phyloP scores from a whole-genome alignment of 352 stramenopile genomes.

The Globisporangium camurandrum region DNA sequence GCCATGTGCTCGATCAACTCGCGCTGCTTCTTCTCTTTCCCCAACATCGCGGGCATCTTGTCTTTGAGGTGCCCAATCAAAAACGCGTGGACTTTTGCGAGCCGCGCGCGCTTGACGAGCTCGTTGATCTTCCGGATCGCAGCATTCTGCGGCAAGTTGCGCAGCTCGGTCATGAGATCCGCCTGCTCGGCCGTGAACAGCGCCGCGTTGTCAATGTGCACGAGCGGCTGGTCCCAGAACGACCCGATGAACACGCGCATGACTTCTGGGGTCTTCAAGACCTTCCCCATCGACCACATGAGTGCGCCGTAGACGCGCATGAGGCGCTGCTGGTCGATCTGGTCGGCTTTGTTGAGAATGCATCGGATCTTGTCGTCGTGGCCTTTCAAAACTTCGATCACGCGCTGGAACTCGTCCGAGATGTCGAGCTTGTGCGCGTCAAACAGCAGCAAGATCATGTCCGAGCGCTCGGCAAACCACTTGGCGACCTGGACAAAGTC shows the following conservation, averaged over 20 bases:
- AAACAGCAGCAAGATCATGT: constrained; percentile 99
- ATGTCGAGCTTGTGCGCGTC: constrained; percentile 99
- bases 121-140: constrained; percentile 93
- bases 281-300: constrained; percentile 98
- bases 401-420: constrained; percentile 97
- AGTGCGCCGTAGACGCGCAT: constrained; percentile 95
- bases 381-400: constrained; percentile 94
- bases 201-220: constrained; percentile 85
- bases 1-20: constrained; percentile 93
- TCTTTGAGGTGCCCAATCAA: constrained; percentile 95
- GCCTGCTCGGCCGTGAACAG: constrained; percentile 96
- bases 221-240: constrained; percentile 93
- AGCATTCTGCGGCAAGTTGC: constrained; percentile 92
- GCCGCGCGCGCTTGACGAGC: constrained; percentile 92
- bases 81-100: constrained; percentile 96
- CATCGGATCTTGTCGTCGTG: constrained; percentile 99
- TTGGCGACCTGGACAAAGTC: constrained; percentile 91
- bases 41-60: constrained; percentile 96
- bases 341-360: constrained; percentile 99
- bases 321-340: constrained; percentile 96
- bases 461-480: constrained; percentile 94
- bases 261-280: constrained; percentile 97
- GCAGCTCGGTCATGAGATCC: constrained; percentile 96
- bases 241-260: constrained; percentile 97
- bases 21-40: constrained; percentile 96